These are phyloP conservation scores for Leccinum variicolor DNA, from an alignment of 768 basidiomycete species.

Conservation along the genomic window DNA sequence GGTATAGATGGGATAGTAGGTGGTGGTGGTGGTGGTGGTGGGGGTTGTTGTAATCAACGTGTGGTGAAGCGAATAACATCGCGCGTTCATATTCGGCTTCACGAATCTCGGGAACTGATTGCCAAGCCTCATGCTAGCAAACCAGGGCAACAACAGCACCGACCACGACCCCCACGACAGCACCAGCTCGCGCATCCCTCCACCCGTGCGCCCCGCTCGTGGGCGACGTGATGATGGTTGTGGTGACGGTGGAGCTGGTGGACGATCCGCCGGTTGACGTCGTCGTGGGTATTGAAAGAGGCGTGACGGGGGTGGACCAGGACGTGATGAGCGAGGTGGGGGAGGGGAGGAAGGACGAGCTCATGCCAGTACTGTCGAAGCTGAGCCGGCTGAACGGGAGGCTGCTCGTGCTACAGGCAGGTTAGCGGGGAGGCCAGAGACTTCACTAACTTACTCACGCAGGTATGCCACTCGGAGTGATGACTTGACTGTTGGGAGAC, in stretches of 20 bases:
- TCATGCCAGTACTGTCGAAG: slow-evolving; percentile 21
- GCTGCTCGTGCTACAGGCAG: slow-evolving; percentile 19
- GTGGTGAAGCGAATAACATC: background rate
- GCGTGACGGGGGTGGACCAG: slow-evolving; percentile 17
- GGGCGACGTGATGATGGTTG: background rate
- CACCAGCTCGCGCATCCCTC: background rate
- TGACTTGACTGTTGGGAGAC: background rate
- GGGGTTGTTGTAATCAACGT: background rate
- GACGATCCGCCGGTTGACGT: background rate
- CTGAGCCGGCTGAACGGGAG: slow-evolving; percentile 14
- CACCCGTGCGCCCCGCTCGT: slow-evolving; percentile 2
- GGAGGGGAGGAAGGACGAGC: slow-evolving; percentile 15
- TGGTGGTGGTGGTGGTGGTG: background rate
- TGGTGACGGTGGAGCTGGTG: background rate
- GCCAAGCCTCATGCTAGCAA: background rate
- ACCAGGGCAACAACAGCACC: slow-evolving; percentile 7
- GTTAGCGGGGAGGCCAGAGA: background rate
- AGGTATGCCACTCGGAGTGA: slow-evolving; percentile 16
- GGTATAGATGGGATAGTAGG: background rate
- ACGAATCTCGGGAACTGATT: background rate
- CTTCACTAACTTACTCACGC: slow-evolving; percentile 10
- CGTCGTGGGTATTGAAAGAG: background rate
- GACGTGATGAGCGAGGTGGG: slow-evolving; percentile 28
- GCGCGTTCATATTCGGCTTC: background rate
- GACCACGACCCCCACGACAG: slow-evolving; percentile 1